Evolutionary conservation across 306 rosid species (phyloP), one percentile per base, ranked within the genome.

Genomic region (Carpinus viminea): DNA sequence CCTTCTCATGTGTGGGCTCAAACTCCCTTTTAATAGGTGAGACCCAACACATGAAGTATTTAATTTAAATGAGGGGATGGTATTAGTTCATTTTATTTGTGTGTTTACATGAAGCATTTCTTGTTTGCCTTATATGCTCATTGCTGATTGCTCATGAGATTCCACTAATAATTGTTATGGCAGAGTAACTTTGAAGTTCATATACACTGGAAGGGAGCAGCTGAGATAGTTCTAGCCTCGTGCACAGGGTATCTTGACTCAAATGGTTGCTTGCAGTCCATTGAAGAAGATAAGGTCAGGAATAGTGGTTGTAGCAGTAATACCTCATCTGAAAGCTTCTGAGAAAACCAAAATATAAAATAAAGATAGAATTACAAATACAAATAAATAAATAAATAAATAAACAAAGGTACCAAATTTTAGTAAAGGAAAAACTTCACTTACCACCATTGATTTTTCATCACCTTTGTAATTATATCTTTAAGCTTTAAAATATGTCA

Each of bases 191-290:
- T 93, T 73, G 74, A 76, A 85, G 93, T 90, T 75, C 91, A 90
- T 80, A 85, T 95, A 80, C 97, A 95, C 73, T 95, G 99, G 99
- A 95, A 95, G 82, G 99, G 99, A 77, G 99, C 99, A 51, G 99
- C 98, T 16, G 99, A 95, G 87, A 90, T 95, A 65, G 90, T 95
- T 68, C 74, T 95, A 59, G 85, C 87, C 72, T 68, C 97, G 10
- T 95, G 99, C 70, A 82, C 88, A 7, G 85, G 77, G 64, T 95
- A 89, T 87, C 83, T 93, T 76, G 96, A 91, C 70, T 88, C 91
- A 87, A 81, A 86, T 83, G 92, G 92, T 82, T 85, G 85, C 53
- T 60, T 78, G 74, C 87, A 86, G 62, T 81, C 91, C 72, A 85
- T 92, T 51, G 88, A 82, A 56, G 81, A 80, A 76, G 88, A 89